Evolutionary conservation across 495 filamentous ascomycete species (phyloP).

Genomic region (Daldinia decipiens): DNA sequence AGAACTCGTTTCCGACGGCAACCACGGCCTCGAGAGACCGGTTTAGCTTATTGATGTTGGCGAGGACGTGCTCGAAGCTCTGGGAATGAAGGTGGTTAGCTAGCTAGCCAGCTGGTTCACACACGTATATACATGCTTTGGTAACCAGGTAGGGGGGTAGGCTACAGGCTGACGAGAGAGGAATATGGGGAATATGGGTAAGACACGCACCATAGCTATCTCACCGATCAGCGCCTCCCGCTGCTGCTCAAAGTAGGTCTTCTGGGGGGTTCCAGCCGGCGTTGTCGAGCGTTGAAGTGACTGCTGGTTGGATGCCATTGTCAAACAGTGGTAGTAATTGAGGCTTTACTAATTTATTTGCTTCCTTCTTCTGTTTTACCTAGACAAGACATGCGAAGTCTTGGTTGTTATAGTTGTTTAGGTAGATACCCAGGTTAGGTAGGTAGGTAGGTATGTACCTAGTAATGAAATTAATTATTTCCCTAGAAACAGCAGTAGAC

Average conservation of each 20-base stretch:
- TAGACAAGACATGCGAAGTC: too few relatives aligned
- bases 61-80: conserved; percentile 93
- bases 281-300: conserved; percentile 45
- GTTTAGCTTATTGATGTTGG: conserved; percentile 96
- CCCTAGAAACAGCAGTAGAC: background rate
- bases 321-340: background rate
- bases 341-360: too few relatives aligned
- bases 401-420: background rate
- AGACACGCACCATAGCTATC: conserved; percentile 73
- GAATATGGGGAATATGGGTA: background rate
- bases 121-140: too few relatives aligned
- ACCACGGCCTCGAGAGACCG: conserved; percentile 93
- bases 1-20: conserved; percentile 94
- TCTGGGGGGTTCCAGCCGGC: conserved; percentile 49
- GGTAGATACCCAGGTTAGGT: background rate
- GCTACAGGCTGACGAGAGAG: background rate
- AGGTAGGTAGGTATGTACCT: too few relatives aligned
- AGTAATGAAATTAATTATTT: background rate
- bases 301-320: conserved; percentile 48
- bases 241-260: conserved; percentile 79
- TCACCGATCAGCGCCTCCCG: conserved; percentile 79
- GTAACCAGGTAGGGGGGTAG: background rate
- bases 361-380: too few relatives aligned
- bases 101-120: too few relatives aligned
- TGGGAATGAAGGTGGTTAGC: conserved; percentile 43